These are phyloP conservation scores for Geotrichum ghanense DNA, from an alignment of 805 yeast genomes.

Conservation along the genomic window DNA sequence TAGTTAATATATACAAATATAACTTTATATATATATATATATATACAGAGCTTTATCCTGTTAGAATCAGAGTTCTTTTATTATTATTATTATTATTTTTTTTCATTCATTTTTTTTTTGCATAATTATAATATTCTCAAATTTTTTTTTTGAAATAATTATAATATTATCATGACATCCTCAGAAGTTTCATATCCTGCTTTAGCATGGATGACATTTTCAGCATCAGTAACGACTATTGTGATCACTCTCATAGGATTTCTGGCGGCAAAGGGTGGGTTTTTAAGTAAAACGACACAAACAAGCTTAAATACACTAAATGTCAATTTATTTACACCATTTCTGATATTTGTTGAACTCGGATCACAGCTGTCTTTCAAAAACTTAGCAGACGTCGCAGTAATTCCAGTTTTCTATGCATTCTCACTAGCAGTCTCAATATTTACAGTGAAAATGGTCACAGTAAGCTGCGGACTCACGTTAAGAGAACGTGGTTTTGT, in stretches of 20 bases:
- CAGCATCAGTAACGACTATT: conserved; percentile 86
- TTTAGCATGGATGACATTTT: conserved; percentile 62
- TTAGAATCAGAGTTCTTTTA: too few species aligned
- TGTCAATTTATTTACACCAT: conserved; percentile 90
- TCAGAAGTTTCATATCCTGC: conserved; percentile 20
- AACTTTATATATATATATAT: too few species aligned
- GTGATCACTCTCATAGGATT: conserved; percentile 79
- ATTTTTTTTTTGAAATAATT: too few species aligned
- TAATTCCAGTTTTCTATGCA: conserved; percentile 79
- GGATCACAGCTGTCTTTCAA: conserved; percentile 56
- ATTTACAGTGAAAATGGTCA: conserved; percentile 44
- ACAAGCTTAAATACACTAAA: conserved; percentile 65
- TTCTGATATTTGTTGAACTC: conserved; percentile 77
- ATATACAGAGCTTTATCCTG: too few species aligned
- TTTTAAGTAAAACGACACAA: conserved; percentile 63
- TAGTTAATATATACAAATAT: too few species aligned
- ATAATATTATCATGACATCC: conserved; percentile 4
- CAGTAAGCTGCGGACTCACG: conserved; percentile 46
- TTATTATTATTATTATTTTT: too few species aligned
- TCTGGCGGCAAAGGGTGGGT: conserved; percentile 64
- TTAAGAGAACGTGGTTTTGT: conserved; percentile 79
- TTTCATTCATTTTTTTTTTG: too few species aligned
- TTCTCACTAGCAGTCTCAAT: conserved; percentile 70
- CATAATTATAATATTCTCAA: too few species aligned
- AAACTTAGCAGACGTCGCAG: conserved; percentile 66